A percentile compares a stretch with the other conserved stretches of the same genome.
Evolutionary conservation across 2,329 filamentous ascomycete species (phyloP).

Genomic region (Penicillium glabrum): DNA sequence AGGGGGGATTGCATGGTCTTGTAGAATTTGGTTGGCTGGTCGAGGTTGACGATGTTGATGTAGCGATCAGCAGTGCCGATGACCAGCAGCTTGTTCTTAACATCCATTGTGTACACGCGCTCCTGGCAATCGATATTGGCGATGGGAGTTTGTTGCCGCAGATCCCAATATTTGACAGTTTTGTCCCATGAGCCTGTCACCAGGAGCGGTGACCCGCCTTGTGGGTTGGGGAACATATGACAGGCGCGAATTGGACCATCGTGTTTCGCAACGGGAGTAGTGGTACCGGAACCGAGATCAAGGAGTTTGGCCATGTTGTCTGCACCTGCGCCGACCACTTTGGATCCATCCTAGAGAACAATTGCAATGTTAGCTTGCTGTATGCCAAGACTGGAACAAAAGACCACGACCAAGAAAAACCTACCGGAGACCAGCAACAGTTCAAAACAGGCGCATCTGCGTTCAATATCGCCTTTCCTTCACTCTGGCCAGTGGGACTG

Average conservation of each 20-base stretch:
- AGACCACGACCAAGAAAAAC: slow-evolving; percentile 24
- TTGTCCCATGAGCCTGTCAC: slow-evolving; percentile 74
- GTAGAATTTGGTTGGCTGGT: slow-evolving; percentile 86
- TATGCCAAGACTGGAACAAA: neutral
- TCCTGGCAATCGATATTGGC: slow-evolving; percentile 51
- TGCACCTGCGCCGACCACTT: slow-evolving; percentile 81
- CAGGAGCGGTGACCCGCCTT: slow-evolving; percentile 66
- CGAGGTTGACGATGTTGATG: slow-evolving; percentile 92
- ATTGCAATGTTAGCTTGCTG: slow-evolving; percentile 3
- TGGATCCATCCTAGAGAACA: slow-evolving; percentile 73
- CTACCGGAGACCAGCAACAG: slow-evolving; percentile 84
- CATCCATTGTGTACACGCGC: slow-evolving; percentile 81
- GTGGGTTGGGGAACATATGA: slow-evolving; percentile 70
- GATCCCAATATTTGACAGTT: slow-evolving; percentile 59
- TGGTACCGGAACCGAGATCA: slow-evolving; percentile 65
- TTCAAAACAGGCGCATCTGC: slow-evolving; percentile 82
- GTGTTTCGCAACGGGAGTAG: slow-evolving; percentile 70
- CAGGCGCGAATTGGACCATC: slow-evolving; percentile 78
- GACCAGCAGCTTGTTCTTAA: slow-evolving; percentile 83
- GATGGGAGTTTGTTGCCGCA: slow-evolving; percentile 50
- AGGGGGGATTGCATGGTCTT: slow-evolving; percentile 94
- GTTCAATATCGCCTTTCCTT: slow-evolving; percentile 82
- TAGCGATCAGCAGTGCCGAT: slow-evolving; percentile 92
- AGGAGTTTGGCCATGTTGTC: slow-evolving; percentile 89
- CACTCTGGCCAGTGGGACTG: slow-evolving; percentile 70